A percentile compares a stretch with the other conserved stretches of the same genome.
Evolutionary conservation across 164 flowering plant species (phyloP).

Genomic region (Liriodendron chinense): DNA sequence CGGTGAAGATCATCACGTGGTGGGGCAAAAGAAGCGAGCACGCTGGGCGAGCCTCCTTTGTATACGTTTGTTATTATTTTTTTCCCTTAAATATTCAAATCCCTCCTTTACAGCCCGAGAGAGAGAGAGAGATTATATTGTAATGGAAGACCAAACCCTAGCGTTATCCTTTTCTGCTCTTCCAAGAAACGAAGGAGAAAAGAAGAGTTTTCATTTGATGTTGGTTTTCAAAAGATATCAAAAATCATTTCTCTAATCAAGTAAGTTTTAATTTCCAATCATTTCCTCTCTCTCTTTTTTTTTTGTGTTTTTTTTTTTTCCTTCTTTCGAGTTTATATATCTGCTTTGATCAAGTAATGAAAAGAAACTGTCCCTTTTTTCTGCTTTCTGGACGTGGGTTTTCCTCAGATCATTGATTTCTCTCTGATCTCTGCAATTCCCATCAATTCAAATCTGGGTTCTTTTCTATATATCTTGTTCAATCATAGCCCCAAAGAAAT

Average conservation of each 20-base stretch:
- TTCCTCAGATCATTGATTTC: background rate
- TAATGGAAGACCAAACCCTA: conserved; percentile 21
- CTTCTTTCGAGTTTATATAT: conserved; percentile 9
- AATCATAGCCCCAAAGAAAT: background rate
- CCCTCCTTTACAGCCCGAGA: conserved; percentile 5
- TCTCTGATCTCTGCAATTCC: background rate
- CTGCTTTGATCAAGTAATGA: background rate
- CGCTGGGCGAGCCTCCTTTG: too few species aligned
- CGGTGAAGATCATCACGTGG: too few species aligned
- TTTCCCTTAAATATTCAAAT: conserved; percentile 13
- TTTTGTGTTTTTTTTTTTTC: background rate
- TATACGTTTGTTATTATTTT: background rate
- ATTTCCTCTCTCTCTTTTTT: background rate
- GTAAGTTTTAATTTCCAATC: conserved; percentile 12
- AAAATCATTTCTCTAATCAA: conserved; percentile 1
- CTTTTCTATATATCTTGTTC: background rate
- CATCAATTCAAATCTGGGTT: background rate
- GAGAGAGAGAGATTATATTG: background rate
- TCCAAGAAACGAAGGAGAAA: background rate
- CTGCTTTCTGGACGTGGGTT: background rate
- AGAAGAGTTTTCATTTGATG: background rate
- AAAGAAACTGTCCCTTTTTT: too few species aligned
- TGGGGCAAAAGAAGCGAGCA: too few species aligned
- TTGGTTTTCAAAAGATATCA: conserved; percentile 8
- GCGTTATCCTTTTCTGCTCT: conserved; percentile 5